Evolutionary conservation across 1,139 yeast genomes (phyloP).

Genomic region (Pichia sp.): DNA sequence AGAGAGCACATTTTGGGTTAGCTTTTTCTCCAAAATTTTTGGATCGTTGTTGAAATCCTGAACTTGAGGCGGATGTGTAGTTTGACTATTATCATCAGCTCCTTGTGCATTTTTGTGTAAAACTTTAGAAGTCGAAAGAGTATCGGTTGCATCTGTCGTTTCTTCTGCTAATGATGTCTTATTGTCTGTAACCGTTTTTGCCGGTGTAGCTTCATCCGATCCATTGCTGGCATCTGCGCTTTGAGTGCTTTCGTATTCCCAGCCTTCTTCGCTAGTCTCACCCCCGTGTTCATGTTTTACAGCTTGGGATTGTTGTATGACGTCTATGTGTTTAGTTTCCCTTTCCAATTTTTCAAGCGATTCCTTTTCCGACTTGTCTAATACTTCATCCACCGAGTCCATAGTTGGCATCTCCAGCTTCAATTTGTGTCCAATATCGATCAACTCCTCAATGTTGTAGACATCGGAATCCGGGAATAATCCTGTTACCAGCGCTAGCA

Average conservation of each 20-base stretch:
- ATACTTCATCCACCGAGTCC: slow-evolving; percentile 20
- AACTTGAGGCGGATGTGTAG: too few relatives aligned
- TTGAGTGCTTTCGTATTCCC: background rate
- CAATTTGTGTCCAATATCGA: slow-evolving; percentile 34
- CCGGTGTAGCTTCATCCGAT: background rate
- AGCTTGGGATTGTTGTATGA: background rate
- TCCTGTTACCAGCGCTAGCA: slow-evolving; percentile 35
- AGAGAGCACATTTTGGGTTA: slow-evolving; percentile 1
- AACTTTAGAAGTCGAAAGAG: too few relatives aligned
- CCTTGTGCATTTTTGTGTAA: too few relatives aligned
- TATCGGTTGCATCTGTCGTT: too few relatives aligned
- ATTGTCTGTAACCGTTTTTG: too few relatives aligned
- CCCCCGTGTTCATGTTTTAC: background rate
- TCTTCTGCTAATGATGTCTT: too few relatives aligned
- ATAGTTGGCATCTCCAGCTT: slow-evolving; percentile 37
- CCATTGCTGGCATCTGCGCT: background rate
- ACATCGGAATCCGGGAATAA: slow-evolving; percentile 41
- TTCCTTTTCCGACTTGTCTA: slow-evolving; percentile 15
- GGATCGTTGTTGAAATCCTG: too few relatives aligned
- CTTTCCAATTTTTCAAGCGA: background rate
- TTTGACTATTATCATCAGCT: too few relatives aligned
- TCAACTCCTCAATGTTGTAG: slow-evolving; percentile 36
- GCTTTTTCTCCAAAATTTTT: background rate
- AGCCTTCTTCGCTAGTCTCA: background rate
- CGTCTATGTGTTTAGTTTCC: background rate